A percentile compares a stretch with the other conserved stretches of the same genome.
Evolutionary conservation across 2,329 filamentous ascomycete species (phyloP).

Genomic region (Orbilia ellipsospora): DNA sequence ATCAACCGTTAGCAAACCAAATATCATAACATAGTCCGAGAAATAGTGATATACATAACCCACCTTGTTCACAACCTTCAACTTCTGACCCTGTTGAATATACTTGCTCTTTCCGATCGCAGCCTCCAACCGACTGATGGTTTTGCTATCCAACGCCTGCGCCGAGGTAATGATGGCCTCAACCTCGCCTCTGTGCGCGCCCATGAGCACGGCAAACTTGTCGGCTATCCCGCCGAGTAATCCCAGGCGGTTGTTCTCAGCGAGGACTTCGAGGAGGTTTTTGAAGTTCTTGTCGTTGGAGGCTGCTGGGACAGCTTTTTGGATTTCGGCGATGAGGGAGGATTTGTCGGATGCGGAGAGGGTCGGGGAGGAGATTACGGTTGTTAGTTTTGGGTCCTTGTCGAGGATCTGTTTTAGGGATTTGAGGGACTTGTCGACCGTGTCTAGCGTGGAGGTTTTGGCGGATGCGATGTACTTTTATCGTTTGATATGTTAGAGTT

Average conservation of each 20-base stretch:
- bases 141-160: constrained; percentile 88
- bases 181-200: constrained; percentile 89
- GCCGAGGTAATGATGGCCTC: constrained; percentile 93
- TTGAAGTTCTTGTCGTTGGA: constrained; percentile 80
- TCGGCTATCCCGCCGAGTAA: constrained; percentile 82
- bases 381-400: constrained; percentile 82
- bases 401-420: constrained; percentile 77
- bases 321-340: constrained; percentile 84
- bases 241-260: constrained; percentile 94
- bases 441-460: constrained; percentile 85
- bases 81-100: constrained; percentile 91
- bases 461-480: constrained; percentile 93
- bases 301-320: constrained; percentile 77
- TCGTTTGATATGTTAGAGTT: not conserved
- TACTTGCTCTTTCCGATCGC: constrained; percentile 90
- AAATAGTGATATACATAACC: not conserved
- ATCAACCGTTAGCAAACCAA: not conserved
- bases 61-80: constrained; percentile 94
- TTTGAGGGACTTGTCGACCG: constrained; percentile 81
- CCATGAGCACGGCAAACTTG: constrained; percentile 89
- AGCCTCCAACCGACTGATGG: constrained; percentile 83
- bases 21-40: not conserved
- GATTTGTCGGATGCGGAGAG: constrained; percentile 83
- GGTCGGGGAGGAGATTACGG: constrained; percentile 82
- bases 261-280: constrained; percentile 91